phyloP scores from a whole-genome alignment of 2,329 filamentous ascomycete species.

The Cladosporium sp. region DNA sequence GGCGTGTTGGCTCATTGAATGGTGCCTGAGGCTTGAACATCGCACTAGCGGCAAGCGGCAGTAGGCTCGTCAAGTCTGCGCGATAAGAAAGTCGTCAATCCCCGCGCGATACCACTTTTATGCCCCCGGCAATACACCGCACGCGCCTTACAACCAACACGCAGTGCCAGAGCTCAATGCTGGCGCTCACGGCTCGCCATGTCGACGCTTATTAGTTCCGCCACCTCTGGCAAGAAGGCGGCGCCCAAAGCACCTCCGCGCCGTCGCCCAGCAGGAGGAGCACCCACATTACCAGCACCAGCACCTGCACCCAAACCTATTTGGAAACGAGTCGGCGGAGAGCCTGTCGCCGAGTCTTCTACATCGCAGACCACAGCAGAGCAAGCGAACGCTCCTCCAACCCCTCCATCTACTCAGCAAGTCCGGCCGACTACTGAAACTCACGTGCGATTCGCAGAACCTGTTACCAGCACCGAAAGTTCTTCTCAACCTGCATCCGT shows the following conservation, averaged over 20 bases:
- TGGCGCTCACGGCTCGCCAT: conserved; percentile 24
- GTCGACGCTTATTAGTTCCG: conserved; percentile 50
- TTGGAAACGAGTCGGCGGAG: conserved; percentile 11
- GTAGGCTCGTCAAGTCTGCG: too few species aligned
- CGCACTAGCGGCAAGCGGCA: neutral
- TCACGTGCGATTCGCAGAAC: conserved; percentile 11
- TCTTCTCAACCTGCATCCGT: neutral
- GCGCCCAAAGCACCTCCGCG: conserved; percentile 45
- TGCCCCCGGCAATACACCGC: neutral
- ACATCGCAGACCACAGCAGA: conserved; percentile 17
- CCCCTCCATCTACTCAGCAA: conserved; percentile 13
- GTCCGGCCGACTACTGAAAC: conserved; percentile 4
- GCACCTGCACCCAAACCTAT: conserved; percentile 16
- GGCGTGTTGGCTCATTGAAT: too few species aligned
- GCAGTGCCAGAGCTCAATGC: neutral
- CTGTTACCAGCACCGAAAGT: conserved; percentile 5
- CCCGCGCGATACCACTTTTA: neutral
- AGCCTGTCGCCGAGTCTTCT: neutral
- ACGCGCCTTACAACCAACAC: neutral
- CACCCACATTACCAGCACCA: conserved; percentile 15
- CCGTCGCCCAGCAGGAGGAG: conserved; percentile 29
- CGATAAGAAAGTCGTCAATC: too few species aligned
- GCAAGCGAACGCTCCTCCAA: conserved; percentile 15
- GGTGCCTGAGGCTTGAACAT: neutral
- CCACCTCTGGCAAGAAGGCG: conserved; percentile 47